Evolutionary conservation across 2,329 filamentous ascomycete genomes (phyloP).

Genomic region (Blastomyces gilchristii): DNA sequence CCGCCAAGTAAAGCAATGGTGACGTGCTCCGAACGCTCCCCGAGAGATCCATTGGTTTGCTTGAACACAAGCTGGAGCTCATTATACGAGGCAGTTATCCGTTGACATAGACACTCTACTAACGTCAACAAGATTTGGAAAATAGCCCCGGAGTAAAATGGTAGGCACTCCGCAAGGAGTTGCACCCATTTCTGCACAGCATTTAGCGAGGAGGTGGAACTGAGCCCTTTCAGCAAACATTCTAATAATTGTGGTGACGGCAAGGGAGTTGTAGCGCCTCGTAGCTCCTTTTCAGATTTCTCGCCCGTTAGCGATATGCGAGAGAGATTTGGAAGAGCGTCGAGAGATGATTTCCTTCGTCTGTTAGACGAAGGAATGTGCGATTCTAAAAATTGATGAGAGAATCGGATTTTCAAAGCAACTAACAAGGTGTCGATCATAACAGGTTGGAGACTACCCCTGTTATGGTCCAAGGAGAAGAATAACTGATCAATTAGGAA

Average conservation of each 20-base stretch:
- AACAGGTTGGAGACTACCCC: constrained; percentile 63
- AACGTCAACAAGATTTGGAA: constrained; percentile 86
- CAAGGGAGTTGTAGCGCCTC: constrained; percentile 27
- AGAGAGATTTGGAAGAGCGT: constrained; percentile 32
- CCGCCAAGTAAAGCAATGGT: constrained; percentile 78
- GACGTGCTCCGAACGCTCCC: constrained; percentile 48
- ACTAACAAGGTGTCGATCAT: constrained; percentile 69
- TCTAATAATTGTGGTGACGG: constrained; percentile 60
- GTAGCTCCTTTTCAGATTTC: constrained; percentile 30
- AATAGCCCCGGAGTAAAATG: constrained; percentile 71
- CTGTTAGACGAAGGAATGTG: constrained; percentile 24
- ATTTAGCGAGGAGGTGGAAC: constrained; percentile 59
- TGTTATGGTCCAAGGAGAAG: constrained; percentile 50
- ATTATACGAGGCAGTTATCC: constrained; percentile 63
- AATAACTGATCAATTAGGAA: constrained; percentile 59
- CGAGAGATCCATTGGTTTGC: constrained; percentile 28
- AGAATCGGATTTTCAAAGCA: constrained; percentile 53
- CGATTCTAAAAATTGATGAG: constrained; percentile 27
- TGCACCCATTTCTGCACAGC: constrained; percentile 86
- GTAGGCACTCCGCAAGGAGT: constrained; percentile 73
- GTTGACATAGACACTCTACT: constrained; percentile 75
- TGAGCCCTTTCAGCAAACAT: constrained; percentile 72
- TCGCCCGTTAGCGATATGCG: constrained; percentile 39
- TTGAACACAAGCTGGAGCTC: constrained; percentile 49
- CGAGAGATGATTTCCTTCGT: constrained; percentile 31